Conservation (phyloP, 805 yeast genomes). For the Candida glaebosa region DNA sequence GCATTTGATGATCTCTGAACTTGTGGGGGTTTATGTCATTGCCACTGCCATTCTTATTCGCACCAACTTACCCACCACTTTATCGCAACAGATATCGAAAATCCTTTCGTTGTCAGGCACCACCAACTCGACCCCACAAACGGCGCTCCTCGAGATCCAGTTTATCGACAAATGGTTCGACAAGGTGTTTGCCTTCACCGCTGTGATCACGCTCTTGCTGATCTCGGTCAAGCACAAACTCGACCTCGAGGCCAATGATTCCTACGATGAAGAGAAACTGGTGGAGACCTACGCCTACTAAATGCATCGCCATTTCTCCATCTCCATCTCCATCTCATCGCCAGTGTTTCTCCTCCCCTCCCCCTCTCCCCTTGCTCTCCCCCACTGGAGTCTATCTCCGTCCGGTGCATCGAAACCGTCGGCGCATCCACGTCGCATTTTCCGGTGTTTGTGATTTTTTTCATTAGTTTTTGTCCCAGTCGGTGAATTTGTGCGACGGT, state of each 20-base stretch:
- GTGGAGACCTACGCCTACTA: constrained; percentile 19
- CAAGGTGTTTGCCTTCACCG: constrained; percentile 45
- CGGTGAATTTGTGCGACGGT: too few species aligned
- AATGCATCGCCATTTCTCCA: background rate
- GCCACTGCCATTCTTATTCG: constrained; percentile 50
- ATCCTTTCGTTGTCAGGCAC: constrained; percentile 36
- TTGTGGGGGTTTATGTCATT: constrained; percentile 48
- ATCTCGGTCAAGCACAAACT: constrained; percentile 17
- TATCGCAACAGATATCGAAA: constrained; percentile 38
- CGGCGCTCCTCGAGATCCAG: constrained; percentile 32
- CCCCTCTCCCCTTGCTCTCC: too few species aligned
- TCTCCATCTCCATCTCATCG: background rate
- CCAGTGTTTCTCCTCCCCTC: background rate
- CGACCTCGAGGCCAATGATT: constrained; percentile 17
- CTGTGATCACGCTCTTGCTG: constrained; percentile 29
- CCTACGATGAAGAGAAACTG: constrained; percentile 33
- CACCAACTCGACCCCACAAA: constrained; percentile 14
- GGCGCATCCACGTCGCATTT: too few species aligned
- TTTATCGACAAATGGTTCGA: constrained; percentile 53
- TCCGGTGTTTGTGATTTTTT: too few species aligned
- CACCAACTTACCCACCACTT: constrained; percentile 44
- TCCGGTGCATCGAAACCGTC: too few species aligned
- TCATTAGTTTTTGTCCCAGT: too few species aligned
- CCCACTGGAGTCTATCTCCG: too few species aligned
- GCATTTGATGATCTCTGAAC: constrained; percentile 40